A percentile compares a stretch with the other conserved stretches of the same genome.
Evolutionary conservation across 768 basidiomycete species (phyloP).

Genomic region (Boletus edulis): DNA sequence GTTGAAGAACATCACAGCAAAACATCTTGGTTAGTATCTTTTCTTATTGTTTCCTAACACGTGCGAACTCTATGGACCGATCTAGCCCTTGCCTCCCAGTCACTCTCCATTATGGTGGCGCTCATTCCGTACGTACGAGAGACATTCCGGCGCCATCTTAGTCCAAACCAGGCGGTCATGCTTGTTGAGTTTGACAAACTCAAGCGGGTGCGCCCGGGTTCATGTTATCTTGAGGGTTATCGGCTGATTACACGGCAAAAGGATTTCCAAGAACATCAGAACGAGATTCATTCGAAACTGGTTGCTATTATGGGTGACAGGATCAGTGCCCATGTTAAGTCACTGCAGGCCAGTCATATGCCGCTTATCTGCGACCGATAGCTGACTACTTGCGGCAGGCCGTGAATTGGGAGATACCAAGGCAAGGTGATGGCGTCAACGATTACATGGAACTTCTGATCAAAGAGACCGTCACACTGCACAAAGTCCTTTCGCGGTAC

Average conservation of each 20-base stretch:
- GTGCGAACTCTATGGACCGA: slow-evolving; percentile 16
- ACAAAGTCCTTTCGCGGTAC: slow-evolving; percentile 94
- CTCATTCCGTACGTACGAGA: slow-evolving; percentile 96
- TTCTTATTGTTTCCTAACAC: slow-evolving; percentile 15
- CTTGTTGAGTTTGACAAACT: slow-evolving; percentile 97
- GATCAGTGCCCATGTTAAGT: slow-evolving; percentile 77
- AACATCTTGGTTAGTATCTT: slow-evolving; percentile 75
- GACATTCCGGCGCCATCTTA: slow-evolving; percentile 90
- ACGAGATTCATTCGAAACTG: slow-evolving; percentile 96
- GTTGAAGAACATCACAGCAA: slow-evolving; percentile 96
- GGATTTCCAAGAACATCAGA: slow-evolving; percentile 99
- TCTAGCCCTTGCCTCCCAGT: slow-evolving; percentile 91
- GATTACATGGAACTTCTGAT: slow-evolving; percentile 92
- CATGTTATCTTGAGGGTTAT: not conserved
- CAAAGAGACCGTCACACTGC: slow-evolving; percentile 92
- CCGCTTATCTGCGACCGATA: slow-evolving; percentile 2
- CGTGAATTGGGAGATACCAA: slow-evolving; percentile 75
- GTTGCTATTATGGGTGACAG: slow-evolving; percentile 99
- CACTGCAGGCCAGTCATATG: slow-evolving; percentile 60
- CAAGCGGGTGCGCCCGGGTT: slow-evolving; percentile 69
- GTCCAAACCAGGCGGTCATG: slow-evolving; percentile 94
- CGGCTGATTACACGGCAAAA: slow-evolving; percentile 29
- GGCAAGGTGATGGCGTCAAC: slow-evolving; percentile 62
- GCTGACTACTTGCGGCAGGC: slow-evolving; percentile 40
- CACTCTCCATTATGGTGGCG: slow-evolving; percentile 89